Evolutionary conservation across 306 rosid species (phyloP).

Genomic region (Urtica urens): DNA sequence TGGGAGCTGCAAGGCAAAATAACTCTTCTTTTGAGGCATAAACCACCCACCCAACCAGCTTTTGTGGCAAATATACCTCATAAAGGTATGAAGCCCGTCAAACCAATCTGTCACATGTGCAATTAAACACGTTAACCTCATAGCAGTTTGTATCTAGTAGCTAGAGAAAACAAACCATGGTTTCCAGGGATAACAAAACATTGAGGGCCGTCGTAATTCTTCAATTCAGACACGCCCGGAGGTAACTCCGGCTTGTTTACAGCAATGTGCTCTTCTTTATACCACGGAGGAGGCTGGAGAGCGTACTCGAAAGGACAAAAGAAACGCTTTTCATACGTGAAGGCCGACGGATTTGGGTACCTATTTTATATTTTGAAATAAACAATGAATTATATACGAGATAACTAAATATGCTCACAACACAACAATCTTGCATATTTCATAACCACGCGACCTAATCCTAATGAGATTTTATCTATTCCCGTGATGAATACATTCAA

Average conservation of each 20-base stretch:
- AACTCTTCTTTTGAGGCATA: slow-evolving; percentile 96
- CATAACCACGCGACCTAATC: too few relatives aligned
- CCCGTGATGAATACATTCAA: too few relatives aligned
- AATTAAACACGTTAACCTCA: slow-evolving; percentile 2
- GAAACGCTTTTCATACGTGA: slow-evolving; percentile 80
- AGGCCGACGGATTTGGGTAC: slow-evolving; percentile 90
- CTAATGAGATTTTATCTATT: too few relatives aligned
- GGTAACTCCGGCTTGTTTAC: slow-evolving; percentile 87
- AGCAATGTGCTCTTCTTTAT: slow-evolving; percentile 62
- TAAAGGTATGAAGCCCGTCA: slow-evolving; percentile 93
- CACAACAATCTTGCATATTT: neutral
- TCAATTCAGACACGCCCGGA: slow-evolving; percentile 41
- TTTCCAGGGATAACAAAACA: slow-evolving; percentile 94
- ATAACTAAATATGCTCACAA: too few relatives aligned
- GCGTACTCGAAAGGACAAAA: slow-evolving; percentile 93
- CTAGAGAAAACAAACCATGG: slow-evolving; percentile 50
- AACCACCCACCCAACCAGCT: slow-evolving; percentile 99
- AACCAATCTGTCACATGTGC: slow-evolving; percentile 71
- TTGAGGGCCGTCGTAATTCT: slow-evolving; percentile 83
- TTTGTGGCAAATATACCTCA: slow-evolving; percentile 87
- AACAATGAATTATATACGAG: neutral
- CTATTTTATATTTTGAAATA: slow-evolving; percentile 25
- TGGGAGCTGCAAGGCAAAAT: slow-evolving; percentile 92
- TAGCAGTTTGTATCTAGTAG: neutral
- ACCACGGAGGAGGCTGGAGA: slow-evolving; percentile 83